These are phyloP conservation scores for Solanum boliviense DNA, from an alignment of 257 asterid genomes.

Conservation along the genomic window DNA sequence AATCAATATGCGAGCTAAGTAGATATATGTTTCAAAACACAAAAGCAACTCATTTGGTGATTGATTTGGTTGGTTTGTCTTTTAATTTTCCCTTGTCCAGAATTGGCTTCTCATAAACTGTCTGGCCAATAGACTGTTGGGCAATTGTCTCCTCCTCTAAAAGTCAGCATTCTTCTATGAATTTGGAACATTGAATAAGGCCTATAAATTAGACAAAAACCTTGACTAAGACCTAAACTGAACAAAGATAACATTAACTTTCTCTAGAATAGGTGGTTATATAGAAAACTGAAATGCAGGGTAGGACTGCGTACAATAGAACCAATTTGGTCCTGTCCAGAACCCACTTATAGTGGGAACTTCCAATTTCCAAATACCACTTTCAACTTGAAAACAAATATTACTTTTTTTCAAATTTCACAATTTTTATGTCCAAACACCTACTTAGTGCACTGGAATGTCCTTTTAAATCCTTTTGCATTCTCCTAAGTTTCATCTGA, in stretches of 20 bases:
- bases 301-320: background rate
- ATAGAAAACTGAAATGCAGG: background rate
- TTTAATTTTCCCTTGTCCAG: background rate
- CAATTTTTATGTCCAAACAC: background rate
- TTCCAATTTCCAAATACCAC: background rate
- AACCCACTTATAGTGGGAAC: background rate
- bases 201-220: background rate
- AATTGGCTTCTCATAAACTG: background rate
- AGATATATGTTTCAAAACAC: background rate
- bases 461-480: background rate
- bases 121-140: background rate
- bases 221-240: background rate
- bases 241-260: background rate
- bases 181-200: background rate
- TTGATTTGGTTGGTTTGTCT: background rate
- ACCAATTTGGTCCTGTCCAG: background rate
- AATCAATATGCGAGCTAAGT: background rate
- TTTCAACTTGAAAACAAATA: background rate
- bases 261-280: background rate
- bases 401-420: background rate
- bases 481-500: background rate
- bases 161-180: background rate
- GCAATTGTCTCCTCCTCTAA: background rate
- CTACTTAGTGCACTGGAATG: background rate
- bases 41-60: background rate